Conservation (phyloP, 164 flowering plant genomes). For the Magnolia changhungtana region DNA sequence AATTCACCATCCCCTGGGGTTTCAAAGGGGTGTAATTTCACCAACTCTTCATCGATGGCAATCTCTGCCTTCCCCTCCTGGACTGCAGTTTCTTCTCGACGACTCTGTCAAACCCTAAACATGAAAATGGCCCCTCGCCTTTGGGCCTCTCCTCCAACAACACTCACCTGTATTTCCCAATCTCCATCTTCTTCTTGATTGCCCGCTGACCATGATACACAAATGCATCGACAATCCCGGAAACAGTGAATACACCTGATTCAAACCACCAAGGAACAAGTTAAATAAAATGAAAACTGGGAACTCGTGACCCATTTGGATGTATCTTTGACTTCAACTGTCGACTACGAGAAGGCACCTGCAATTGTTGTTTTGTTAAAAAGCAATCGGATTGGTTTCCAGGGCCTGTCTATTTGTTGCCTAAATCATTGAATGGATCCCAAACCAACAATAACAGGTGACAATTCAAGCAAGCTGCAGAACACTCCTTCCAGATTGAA, state of each 20-base stretch:
- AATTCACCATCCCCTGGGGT: too few species aligned
- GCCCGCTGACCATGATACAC: constrained; percentile 59
- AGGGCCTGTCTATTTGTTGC: too few species aligned
- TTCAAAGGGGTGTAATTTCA: not conserved
- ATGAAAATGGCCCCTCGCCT: not conserved
- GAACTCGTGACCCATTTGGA: not conserved
- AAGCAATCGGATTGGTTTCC: too few species aligned
- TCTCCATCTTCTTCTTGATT: constrained; percentile 58
- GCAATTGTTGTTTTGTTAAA: too few species aligned
- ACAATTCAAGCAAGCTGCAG: too few species aligned
- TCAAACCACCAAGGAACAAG: not conserved
- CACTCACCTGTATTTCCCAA: constrained; percentile 43
- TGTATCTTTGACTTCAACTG: too few species aligned
- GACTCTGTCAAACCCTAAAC: not conserved
- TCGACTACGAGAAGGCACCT: too few species aligned
- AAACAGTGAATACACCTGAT: constrained; percentile 66
- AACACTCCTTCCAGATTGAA: too few species aligned
- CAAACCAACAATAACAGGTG: too few species aligned
- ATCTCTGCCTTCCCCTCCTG: not conserved
- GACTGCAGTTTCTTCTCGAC: not conserved
- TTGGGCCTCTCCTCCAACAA: not conserved
- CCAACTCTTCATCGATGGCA: not conserved
- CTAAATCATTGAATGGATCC: too few species aligned
- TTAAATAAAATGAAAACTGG: not conserved
- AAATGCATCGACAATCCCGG: constrained; percentile 67